Conservation (phyloP, 345 rosid genomes). For the Excoecaria cochinchinensis region DNA sequence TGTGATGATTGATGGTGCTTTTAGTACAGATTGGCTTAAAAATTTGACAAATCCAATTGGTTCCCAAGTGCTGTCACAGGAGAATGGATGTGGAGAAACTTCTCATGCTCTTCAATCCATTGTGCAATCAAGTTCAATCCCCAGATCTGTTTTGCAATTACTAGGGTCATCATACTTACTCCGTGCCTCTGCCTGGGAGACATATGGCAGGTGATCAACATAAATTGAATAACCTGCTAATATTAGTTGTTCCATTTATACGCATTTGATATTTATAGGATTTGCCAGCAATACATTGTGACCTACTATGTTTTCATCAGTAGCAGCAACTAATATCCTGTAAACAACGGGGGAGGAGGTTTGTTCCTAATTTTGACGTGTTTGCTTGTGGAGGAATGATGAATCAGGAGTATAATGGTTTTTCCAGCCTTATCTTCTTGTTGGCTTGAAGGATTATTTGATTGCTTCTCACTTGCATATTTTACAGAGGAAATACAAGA, state of each 20-base stretch:
- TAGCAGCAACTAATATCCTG: background rate
- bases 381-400: background rate
- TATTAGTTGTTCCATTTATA: background rate
- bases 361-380: background rate
- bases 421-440: background rate
- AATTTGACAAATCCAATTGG: conserved; percentile 62
- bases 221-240: background rate
- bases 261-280: background rate
- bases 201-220: conserved; percentile 80
- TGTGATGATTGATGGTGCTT: conserved; percentile 66
- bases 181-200: conserved; percentile 95
- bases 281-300: background rate
- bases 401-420: background rate
- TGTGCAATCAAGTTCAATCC: conserved; percentile 73
- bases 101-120: conserved; percentile 50
- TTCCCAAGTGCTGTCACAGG: conserved; percentile 50
- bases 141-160: conserved; percentile 79
- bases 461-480: too few species aligned
- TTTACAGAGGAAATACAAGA: too few species aligned
- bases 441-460: background rate
- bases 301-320: background rate
- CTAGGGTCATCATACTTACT: conserved; percentile 87
- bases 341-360: background rate
- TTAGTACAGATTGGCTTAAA: conserved; percentile 81
- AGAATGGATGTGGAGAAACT: conserved; percentile 50